Conservation (phyloP, 1,284 basidiomycete species). For the Grifola frondosa region DNA sequence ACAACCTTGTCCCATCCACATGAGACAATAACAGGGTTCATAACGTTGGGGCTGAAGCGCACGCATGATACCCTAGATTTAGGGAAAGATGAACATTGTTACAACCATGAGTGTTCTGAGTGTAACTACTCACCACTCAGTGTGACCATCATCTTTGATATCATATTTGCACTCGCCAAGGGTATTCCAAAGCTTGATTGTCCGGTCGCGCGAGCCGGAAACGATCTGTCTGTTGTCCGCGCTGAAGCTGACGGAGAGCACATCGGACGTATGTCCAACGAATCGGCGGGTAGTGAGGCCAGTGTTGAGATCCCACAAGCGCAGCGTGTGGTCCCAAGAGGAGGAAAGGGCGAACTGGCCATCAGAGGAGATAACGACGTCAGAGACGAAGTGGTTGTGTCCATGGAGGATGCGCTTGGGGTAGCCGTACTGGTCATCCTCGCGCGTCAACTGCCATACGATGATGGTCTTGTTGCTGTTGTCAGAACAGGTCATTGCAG, state of each 20-base stretch:
- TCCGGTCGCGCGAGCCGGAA: conserved; percentile 94
- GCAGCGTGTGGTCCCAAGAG: conserved; percentile 99
- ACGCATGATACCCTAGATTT: conserved; percentile 92
- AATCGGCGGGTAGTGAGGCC: conserved; percentile 94
- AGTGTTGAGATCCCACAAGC: conserved; percentile 98
- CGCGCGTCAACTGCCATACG: conserved; percentile 98
- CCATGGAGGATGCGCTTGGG: conserved; percentile 98
- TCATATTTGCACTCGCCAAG: conserved; percentile 99
- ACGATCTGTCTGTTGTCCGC: conserved; percentile 99
- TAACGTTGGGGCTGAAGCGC: conserved; percentile 97
- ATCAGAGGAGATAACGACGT: conserved; percentile 98
- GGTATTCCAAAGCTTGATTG: conserved; percentile 99
- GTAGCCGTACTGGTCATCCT: conserved; percentile 90
- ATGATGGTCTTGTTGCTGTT: conserved; percentile 94
- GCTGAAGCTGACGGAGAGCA: conserved; percentile 96
- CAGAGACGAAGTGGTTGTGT: conserved; percentile 99
- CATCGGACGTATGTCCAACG: conserved; percentile 97
- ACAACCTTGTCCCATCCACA: conserved; percentile 99
- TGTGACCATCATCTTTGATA: conserved; percentile 98
- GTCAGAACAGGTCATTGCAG: conserved; percentile 6
- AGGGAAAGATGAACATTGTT: neutral
- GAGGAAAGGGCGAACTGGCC: conserved; percentile 99
- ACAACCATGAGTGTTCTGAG: neutral
- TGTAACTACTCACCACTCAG: conserved; percentile 74
- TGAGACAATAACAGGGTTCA: conserved; percentile 98